These are phyloP conservation scores for Limonomyces culmigenus DNA, from an alignment of 1,284 basidiomycete genomes.

Conservation along the genomic window DNA sequence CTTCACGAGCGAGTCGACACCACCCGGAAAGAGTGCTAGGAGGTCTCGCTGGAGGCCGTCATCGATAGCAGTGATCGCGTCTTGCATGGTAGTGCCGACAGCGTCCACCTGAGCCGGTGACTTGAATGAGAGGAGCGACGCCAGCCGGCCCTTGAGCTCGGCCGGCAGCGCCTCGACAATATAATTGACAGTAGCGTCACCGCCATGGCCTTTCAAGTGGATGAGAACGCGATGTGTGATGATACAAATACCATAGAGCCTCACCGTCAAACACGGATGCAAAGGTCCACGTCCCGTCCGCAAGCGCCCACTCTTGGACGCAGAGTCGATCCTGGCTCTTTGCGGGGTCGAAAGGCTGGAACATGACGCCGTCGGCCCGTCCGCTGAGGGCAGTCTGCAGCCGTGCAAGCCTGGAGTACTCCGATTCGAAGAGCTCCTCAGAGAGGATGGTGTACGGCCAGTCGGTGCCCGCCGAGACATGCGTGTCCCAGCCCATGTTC, in stretches of 20 bases:
- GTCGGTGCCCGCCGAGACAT: no score
- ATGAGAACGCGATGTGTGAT: no score
- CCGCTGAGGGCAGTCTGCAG: constrained; percentile 5
- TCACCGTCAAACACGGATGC: constrained; percentile 16
- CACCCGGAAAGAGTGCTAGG: constrained; percentile 15
- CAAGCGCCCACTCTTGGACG: constrained; percentile 12
- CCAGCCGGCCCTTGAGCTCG: constrained; percentile 6
- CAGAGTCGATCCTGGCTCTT: constrained; percentile 14
- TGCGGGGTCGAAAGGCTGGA: constrained; percentile 12
- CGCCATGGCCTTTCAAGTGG: constrained; percentile 12
- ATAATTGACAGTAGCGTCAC: constrained; percentile 12
- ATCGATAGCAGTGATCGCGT: constrained; percentile 20
- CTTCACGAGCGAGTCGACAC: constrained; percentile 8
- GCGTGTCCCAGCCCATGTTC: no score
- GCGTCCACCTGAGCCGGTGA: constrained; percentile 4
- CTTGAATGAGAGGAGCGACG: neutral
- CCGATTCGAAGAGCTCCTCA: neutral
- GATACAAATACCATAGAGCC: neutral
- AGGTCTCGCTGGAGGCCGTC: constrained; percentile 16
- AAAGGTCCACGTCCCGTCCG: constrained; percentile 12
- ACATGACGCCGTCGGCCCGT: constrained; percentile 10
- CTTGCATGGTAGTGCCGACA: constrained; percentile 15
- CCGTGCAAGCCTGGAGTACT: constrained; percentile 7
- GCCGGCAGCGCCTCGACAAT: constrained; percentile 8
- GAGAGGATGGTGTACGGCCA: neutral